These are phyloP conservation scores for Sporothrix protearum DNA, from an alignment of 2,329 filamentous ascomycete genomes.

Conservation along the genomic window DNA sequence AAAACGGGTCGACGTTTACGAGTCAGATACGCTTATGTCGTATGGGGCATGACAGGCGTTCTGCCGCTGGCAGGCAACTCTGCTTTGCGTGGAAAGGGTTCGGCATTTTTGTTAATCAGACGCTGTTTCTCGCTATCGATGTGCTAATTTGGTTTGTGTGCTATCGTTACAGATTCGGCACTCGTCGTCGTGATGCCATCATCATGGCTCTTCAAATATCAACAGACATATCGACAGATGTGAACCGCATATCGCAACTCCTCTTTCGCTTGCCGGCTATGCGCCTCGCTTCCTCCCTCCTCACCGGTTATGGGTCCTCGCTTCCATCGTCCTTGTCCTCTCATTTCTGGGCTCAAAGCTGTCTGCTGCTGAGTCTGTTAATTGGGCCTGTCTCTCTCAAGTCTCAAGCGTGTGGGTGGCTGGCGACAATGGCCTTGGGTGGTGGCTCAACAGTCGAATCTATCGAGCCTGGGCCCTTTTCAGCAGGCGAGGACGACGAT, in stretches of 20 bases:
- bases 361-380: not conserved
- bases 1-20: not conserved
- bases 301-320: not conserved
- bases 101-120: constrained; percentile 19
- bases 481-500: constrained; percentile 3
- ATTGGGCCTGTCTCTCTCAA: no score
- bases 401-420: constrained; percentile 2
- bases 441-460: constrained; percentile 15
- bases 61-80: not conserved
- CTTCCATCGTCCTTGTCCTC: not conserved
- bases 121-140: not conserved
- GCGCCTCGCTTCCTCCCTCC: not conserved
- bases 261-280: not conserved
- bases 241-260: not conserved
- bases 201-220: not conserved
- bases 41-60: not conserved
- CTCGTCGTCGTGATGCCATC: not conserved
- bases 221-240: not conserved
- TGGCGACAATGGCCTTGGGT: constrained; percentile 18
- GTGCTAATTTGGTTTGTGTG: not conserved
- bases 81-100: not conserved
- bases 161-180: not conserved
- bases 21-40: no score
- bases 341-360: not conserved
- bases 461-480: constrained; percentile 13